A percentile compares a stretch with the other conserved stretches of the same genome.
Conservation (phyloP, 228 moss, liverwort and hornwort genomes). For the Sphagnum fallax region DNA sequence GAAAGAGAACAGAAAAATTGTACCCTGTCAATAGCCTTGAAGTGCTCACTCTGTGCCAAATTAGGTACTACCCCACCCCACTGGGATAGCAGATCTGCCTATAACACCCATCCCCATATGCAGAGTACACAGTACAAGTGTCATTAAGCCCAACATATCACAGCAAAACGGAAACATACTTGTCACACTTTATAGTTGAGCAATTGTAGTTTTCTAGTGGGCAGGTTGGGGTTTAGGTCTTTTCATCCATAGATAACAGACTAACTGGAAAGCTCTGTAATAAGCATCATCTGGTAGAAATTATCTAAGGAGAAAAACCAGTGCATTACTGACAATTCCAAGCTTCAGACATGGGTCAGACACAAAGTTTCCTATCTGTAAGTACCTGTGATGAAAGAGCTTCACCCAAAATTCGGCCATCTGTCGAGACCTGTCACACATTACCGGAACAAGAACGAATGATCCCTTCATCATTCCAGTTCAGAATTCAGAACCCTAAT, state of each 20-base stretch:
- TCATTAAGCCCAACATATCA: neutral
- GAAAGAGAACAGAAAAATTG: neutral
- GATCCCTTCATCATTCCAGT: neutral
- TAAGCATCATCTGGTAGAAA: no score
- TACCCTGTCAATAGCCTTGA: conserved; percentile 84
- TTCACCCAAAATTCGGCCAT: conserved; percentile 85
- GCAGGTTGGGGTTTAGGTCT: no score
- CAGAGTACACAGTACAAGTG: conserved; percentile 6
- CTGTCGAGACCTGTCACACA: conserved; percentile 53
- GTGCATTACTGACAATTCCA: neutral
- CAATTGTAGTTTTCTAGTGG: neutral
- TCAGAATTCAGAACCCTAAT: neutral
- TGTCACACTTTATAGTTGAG: neutral
- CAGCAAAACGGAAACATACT: neutral
- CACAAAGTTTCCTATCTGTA: no score
- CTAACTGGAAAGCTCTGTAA: no score
- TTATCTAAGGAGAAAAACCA: neutral
- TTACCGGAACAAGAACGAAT: neutral
- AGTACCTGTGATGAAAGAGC: conserved; percentile 88
- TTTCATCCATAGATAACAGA: no score
- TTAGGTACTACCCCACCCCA: conserved; percentile 98
- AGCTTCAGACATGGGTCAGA: neutral
- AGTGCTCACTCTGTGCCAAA: conserved; percentile 88
- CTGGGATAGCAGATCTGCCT: conserved; percentile 84
- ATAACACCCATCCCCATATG: conserved; percentile 4